Percentiles rank a stretch among this genome's conserved stretches.
phyloP scores from a whole-genome alignment of 192 early-diverging fungal species.

The Backusella sp. region DNA sequence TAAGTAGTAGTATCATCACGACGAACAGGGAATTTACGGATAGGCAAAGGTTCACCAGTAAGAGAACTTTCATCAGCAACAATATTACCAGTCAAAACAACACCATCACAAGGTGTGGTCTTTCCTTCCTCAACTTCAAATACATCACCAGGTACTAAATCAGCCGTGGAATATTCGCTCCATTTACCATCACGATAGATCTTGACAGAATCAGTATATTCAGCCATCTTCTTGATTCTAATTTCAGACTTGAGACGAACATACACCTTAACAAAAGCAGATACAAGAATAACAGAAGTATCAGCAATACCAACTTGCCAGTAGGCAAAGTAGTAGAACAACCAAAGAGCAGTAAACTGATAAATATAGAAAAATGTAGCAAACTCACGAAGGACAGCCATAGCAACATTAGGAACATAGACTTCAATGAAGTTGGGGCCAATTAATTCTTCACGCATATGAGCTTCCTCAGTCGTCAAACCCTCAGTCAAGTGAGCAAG shows the following conservation, averaged over 20 bases:
- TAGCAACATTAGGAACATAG: slow-evolving; percentile 51
- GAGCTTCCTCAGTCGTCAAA: slow-evolving; percentile 52
- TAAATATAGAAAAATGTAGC: slow-evolving; percentile 58
- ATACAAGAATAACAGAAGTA: slow-evolving; percentile 51
- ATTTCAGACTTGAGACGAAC: slow-evolving; percentile 50
- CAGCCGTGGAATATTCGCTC: slow-evolving; percentile 44
- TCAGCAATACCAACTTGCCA: slow-evolving; percentile 56
- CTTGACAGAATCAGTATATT: slow-evolving; percentile 43
- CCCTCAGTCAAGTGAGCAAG: slow-evolving; percentile 41
- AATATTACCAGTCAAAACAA: slow-evolving; percentile 51
- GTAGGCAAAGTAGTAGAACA: slow-evolving; percentile 56
- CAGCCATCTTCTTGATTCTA: slow-evolving; percentile 60
- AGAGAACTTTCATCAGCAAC: slow-evolving; percentile 69
- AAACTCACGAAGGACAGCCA: slow-evolving; percentile 58
- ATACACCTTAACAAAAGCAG: slow-evolving; percentile 50
- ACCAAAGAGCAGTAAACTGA: slow-evolving; percentile 50
- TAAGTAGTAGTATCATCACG: slow-evolving; percentile 28
- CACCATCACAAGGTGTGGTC: slow-evolving; percentile 49
- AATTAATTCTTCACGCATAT: slow-evolving; percentile 54
- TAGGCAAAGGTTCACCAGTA: slow-evolving; percentile 67
- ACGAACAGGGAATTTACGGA: slow-evolving; percentile 65
- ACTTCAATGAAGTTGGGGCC: slow-evolving; percentile 75
- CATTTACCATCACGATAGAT: slow-evolving; percentile 60
- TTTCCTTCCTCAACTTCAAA: slow-evolving; percentile 51
- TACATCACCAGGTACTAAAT: slow-evolving; percentile 75